Conservation (phyloP, 2,329 filamentous ascomycete genomes). For the Fusarium pseudograminearum region DNA sequence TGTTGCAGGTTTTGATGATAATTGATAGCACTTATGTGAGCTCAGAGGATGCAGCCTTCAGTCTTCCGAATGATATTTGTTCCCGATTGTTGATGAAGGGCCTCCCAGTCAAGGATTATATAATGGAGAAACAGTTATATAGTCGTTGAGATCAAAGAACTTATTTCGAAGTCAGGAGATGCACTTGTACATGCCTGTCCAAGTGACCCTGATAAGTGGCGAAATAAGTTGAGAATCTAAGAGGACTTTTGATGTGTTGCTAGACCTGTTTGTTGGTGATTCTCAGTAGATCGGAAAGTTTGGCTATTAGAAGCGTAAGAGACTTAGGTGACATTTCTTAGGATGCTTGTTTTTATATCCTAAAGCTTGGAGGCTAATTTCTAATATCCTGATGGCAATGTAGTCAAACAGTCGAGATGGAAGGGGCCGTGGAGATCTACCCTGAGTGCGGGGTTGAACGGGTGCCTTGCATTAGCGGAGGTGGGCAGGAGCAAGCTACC, state of each 20-base stretch:
- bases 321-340: no score
- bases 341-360: no score
- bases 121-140: not conserved
- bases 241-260: no score
- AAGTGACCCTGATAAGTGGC: no score
- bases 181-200: no score
- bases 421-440: not conserved
- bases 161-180: no score
- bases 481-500: not conserved
- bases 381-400: not conserved
- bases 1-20: not conserved
- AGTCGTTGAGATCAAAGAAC: not conserved
- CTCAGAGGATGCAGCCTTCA: not conserved
- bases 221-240: no score
- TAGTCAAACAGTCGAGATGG: not conserved
- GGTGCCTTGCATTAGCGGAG: conserved; percentile 7
- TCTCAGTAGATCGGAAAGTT: no score
- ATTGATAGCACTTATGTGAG: not conserved
- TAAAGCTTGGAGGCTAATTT: not conserved
- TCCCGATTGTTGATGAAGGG: not conserved
- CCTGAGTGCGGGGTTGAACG: not conserved
- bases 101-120: not conserved
- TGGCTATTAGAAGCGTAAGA: no score
- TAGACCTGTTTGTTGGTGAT: not conserved
- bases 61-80: not conserved